Base-by-base conservation (phyloP, 768 basidiomycete genomes). In the Lactarius sp. region DNA sequence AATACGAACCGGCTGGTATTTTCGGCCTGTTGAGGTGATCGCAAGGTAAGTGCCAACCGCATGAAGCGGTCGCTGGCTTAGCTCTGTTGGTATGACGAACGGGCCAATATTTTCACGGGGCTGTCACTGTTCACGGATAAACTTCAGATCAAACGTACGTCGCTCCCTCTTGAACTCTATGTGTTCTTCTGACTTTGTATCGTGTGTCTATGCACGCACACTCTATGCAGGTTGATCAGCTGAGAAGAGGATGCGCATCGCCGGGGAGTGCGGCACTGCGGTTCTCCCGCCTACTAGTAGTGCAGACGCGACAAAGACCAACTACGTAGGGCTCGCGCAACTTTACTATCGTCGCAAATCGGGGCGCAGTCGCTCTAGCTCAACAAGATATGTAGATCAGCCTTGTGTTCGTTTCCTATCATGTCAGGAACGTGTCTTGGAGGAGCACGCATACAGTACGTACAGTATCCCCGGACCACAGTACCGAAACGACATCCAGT, bases 311-410 rank as follows among this genome's bases (percentile, higher is more conserved):
- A 74, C 72, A 16, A 77, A 78, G 68, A 71, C 66, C 27, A 79
- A 75, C 3, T 69, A n/a, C n/a, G n/a, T n/a, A n/a, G 71, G 36
- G 75, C 5, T 70, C n/a, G n/a, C n/a, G 73, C 0, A 69, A 69
- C 51, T 87, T 82, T 62, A 85, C 84, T 1, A 37, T 83, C 22
- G 76, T 89, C n/a, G 69, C 68, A 6, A 88, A 88, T 47, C 55
- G 20, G 5, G 53, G 60, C 20, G 42, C 52, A 6, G 13, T 18
- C 34, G 20, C 27, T 18, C 34, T 61, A 34, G 22, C 60, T 2
- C 27, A 50, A 6, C 0, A 54, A 31, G 36, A 46, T 27, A 46
- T 59, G 46, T 51, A 58, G 50, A 6, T 1, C 42, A 16, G 9
- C n/a, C 1, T 7, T 47, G 6, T 47, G 8, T 47, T 20, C 31